These are phyloP conservation scores for Trypanosoma mega DNA, from an alignment of 208 protist species.

Conservation along the genomic window DNA sequence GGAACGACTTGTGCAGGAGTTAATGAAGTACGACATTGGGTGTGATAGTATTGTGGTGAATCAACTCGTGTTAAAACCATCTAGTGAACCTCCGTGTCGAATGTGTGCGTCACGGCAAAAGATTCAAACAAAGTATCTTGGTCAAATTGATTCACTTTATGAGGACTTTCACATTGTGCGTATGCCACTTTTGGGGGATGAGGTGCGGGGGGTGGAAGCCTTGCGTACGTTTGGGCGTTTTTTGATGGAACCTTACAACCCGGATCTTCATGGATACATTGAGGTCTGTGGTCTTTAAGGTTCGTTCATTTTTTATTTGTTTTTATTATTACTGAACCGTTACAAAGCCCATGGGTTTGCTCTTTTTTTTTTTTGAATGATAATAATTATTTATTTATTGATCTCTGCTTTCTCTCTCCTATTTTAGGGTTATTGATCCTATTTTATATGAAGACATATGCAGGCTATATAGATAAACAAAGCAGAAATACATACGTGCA, in stretches of 20 bases:
- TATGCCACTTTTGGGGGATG: conserved; percentile 90
- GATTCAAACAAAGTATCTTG: conserved; percentile 96
- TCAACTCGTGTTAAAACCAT: conserved; percentile 86
- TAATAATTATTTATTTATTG: no score
- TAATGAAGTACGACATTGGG: conserved; percentile 96
- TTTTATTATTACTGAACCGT: no score
- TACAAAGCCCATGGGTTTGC: no score
- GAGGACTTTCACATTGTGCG: conserved; percentile 94
- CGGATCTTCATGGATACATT: conserved; percentile 61
- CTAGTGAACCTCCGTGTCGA: conserved; percentile 59
- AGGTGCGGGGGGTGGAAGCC: conserved; percentile 88
- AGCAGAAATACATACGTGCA: no score
- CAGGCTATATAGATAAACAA: no score
- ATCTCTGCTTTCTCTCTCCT: no score
- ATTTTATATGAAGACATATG: no score
- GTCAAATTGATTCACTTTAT: conserved; percentile 95
- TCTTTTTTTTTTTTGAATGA: no score
- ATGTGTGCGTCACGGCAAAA: conserved; percentile 88
- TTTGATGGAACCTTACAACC: conserved; percentile 63
- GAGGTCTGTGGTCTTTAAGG: conserved; percentile 20
- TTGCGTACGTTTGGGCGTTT: conserved; percentile 71
- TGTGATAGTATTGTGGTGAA: conserved; percentile 96
- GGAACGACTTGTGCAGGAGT: conserved; percentile 97
- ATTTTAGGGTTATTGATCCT: no score
- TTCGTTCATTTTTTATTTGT: no score